Evolutionary conservation across 176 grass and related monocot genomes (phyloP), one percentile per base, ranked within the genome.

Genomic region (Avena eriantha): DNA sequence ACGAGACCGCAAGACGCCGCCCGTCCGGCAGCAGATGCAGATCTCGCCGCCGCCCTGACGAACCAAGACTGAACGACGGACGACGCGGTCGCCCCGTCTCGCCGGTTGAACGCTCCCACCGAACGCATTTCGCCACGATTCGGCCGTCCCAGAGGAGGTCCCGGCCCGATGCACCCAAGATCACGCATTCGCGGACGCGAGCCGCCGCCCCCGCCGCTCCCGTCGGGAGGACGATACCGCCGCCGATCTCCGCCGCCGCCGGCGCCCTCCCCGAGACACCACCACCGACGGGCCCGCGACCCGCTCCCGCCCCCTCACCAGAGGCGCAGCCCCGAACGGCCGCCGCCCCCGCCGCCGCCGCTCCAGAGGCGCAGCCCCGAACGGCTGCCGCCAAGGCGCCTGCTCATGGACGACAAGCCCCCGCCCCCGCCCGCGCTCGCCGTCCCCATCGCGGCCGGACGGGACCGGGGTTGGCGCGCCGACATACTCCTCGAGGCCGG

Each of bases 401-500:
- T 29, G n/a, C 71, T 73, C 1, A 23, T 73, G 72, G 73, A 68
- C 33, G 22, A 81, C 59, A 84, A 60, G 19, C 69, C 71, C 4
- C 43, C 72, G 22, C 45, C 70, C 5, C 14, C 43, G 16, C 39
- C 64, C 24, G 5, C 26, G 29, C 48, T 43, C 61, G 12, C 35
- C n/a, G 34, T 50, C 64, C 1, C 54, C 48, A 5, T 56, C 73
- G 43, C 3, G 23, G 81, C 19, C 47, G 18, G 31, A 24, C n/a
- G 1, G 31, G 69, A 80, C 16, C 68, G 58, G 1, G 57, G 58
- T 0, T 75, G 60, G 67, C 81, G 87, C 22, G 51, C 60, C 39
- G 79, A 60, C 48, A 50, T 93, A 83, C 83, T 90, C 13, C 82
- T 93, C n/a, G 83, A 93, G 86, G 92, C 88, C 43, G 92, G 92